Conservation (phyloP, 306 rosid species). For the Quercus variabilis region DNA sequence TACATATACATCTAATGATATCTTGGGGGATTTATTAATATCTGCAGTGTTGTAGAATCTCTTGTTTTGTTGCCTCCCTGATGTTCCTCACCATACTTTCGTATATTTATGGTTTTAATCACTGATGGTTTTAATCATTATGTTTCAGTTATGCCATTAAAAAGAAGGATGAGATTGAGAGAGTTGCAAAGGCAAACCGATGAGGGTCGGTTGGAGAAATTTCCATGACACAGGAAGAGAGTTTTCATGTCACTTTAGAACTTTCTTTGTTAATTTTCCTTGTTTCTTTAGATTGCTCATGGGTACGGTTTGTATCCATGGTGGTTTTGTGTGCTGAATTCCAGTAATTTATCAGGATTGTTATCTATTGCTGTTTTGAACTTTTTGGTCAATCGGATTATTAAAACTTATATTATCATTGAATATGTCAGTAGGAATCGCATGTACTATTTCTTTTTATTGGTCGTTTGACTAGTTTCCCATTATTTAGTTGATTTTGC, state of each 20-base stretch:
- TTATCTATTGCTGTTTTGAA: background rate
- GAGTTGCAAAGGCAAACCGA: constrained; percentile 61
- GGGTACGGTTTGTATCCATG: background rate
- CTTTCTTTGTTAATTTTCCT: background rate
- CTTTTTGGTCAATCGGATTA: background rate
- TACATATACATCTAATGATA: background rate
- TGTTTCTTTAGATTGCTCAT: background rate
- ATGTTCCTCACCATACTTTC: background rate
- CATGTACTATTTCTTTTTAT: too few species aligned
- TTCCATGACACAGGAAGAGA: constrained; percentile 4
- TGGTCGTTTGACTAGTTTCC: too few species aligned
- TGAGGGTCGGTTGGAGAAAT: constrained; percentile 3
- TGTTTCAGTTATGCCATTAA: constrained; percentile 46
- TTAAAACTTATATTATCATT: too few species aligned
- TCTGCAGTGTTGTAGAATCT: background rate
- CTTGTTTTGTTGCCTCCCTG: background rate
- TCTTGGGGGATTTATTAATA: background rate
- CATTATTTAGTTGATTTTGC: too few species aligned
- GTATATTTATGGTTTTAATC: background rate
- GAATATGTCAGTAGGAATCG: too few species aligned
- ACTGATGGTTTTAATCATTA: background rate
- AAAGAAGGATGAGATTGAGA: constrained; percentile 56
- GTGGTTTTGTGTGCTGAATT: background rate
- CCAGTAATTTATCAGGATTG: background rate
- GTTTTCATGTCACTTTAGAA: background rate